Base-by-base conservation (phyloP, 179 eudicot genomes). In the Actinidia arguta region DNA sequence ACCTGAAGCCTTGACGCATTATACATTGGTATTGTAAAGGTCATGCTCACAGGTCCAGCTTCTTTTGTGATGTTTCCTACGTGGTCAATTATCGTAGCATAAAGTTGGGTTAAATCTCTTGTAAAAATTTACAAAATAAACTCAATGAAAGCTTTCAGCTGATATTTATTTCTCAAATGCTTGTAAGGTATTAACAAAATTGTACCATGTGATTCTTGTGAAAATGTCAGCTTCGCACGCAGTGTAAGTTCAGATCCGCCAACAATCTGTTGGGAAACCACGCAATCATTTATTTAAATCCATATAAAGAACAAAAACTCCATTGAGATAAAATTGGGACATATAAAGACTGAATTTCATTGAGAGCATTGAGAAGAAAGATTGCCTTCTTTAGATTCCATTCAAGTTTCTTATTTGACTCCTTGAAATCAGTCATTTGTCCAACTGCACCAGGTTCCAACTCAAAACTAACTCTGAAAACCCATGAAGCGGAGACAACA, bases 1-100 rank as follows among this genome's bases (percentile, higher is more conserved):
- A 93, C 99, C 97, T 96, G 98, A 81, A 96, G 94, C 86, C 96
- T 92, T 61, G 98, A 96, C 81, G 95, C 90, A 84, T 95, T 96
- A 89, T 91, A 92, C 99, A 95, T 95, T 9, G 99, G 98, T 82
- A 96, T 96, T 51, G 98, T 96, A 83, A 96, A 96, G 75, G 93
- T 95, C 98, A 96, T 93, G 86, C 94, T 92, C 80, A 96, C 99
- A 74, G 99, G 98, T 74, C 98, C 98, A 81, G 98, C 99, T 89
- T 96, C 99, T 87, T 96, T 96, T 0, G 98, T 93, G 52, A 95
- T 89, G 86, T 96, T 96, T 70, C 98, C 99, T 93, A 86, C 31
- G 69, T 20, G 14, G 84, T 20, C 46, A 27, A 63, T n/a, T 68
- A 16, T 31, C 22, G 24, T 36, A 68, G 8, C 36, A 48, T 17